Conservation (phyloP, 108 stramenopile genomes). For the Skeletonema tropicum region DNA sequence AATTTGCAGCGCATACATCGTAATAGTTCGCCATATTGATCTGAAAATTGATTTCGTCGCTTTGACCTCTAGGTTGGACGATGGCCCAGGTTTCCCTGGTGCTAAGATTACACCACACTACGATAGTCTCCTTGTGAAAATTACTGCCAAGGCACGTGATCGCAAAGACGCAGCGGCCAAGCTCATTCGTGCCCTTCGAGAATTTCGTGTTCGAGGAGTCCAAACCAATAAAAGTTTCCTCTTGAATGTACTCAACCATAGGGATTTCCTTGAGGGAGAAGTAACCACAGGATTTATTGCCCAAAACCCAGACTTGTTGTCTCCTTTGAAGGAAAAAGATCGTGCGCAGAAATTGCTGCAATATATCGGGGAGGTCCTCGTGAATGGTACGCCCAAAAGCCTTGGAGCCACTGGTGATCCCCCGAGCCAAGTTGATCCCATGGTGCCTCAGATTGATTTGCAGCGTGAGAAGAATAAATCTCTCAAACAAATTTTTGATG, state of each 20-base stretch:
- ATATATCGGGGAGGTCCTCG: slow-evolving; percentile 89
- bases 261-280: slow-evolving; percentile 85
- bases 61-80: slow-evolving; percentile 63
- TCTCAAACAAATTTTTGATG: slow-evolving; percentile 59
- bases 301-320: slow-evolving; percentile 75
- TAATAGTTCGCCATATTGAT: too few relatives aligned
- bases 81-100: slow-evolving; percentile 71
- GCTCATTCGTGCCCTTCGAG: slow-evolving; percentile 69
- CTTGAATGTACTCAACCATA: slow-evolving; percentile 86
- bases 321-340: slow-evolving; percentile 82
- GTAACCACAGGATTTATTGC: slow-evolving; percentile 95
- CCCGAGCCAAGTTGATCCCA: slow-evolving; percentile 77
- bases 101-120: slow-evolving; percentile 47
- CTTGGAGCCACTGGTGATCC: slow-evolving; percentile 90
- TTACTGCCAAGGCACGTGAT: slow-evolving; percentile 85
- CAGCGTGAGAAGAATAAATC: slow-evolving; percentile 49
- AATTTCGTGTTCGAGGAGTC: slow-evolving; percentile 93
- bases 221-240: slow-evolving; percentile 86
- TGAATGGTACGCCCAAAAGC: slow-evolving; percentile 90
- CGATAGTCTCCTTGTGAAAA: slow-evolving; percentile 83
- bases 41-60: too few relatives aligned
- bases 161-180: slow-evolving; percentile 83
- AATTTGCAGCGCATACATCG: too few relatives aligned
- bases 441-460: slow-evolving; percentile 50
- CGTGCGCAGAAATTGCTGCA: slow-evolving; percentile 80